Evolutionary conservation across 2,329 filamentous ascomycete species (phyloP).

Genomic region (Zasmidium citrigriseum): DNA sequence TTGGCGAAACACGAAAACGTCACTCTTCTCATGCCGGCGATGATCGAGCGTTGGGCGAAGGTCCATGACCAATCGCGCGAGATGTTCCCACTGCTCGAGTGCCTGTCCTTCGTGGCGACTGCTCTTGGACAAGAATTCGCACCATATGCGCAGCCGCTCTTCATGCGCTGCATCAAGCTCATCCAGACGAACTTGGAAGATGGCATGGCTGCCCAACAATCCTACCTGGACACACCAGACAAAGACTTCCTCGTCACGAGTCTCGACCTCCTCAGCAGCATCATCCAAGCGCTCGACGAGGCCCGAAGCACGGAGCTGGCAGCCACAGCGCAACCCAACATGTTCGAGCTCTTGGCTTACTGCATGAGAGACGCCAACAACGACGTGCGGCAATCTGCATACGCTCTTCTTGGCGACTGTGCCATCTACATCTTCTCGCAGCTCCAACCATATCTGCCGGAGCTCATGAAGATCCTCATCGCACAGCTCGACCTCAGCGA

Average conservation of each 20-base stretch:
- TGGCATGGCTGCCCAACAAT: slow-evolving; percentile 69
- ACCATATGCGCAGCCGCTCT: slow-evolving; percentile 82
- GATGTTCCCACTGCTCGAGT: slow-evolving; percentile 93
- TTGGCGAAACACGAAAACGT: slow-evolving; percentile 81
- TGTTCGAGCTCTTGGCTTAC: slow-evolving; percentile 87
- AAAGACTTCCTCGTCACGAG: slow-evolving; percentile 98
- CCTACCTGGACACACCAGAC: slow-evolving; percentile 74
- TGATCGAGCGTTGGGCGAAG: slow-evolving; percentile 84
- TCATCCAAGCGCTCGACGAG: slow-evolving; percentile 83
- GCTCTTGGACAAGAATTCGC: slow-evolving; percentile 81
- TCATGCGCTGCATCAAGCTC: slow-evolving; percentile 83
- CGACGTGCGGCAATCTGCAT: slow-evolving; percentile 93
- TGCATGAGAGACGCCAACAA: slow-evolving; percentile 91
- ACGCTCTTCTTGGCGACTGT: slow-evolving; percentile 90
- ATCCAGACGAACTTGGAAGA: slow-evolving; percentile 90
- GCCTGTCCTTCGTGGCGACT: slow-evolving; percentile 88
- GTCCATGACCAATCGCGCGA: slow-evolving; percentile 88
- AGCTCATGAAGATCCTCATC: slow-evolving; percentile 78
- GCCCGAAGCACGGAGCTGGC: slow-evolving; percentile 76
- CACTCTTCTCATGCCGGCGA: slow-evolving; percentile 84
- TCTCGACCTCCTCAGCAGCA: slow-evolving; percentile 86
- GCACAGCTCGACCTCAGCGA: slow-evolving; percentile 75
- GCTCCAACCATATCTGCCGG: slow-evolving; percentile 71
- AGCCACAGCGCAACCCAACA: slow-evolving; percentile 71
- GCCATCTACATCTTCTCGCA: slow-evolving; percentile 88